Evolutionary conservation across 441 rosid genomes (phyloP), one percentile per base, ranked within the genome.

Genomic region (Pelargonium cotyledonis): DNA sequence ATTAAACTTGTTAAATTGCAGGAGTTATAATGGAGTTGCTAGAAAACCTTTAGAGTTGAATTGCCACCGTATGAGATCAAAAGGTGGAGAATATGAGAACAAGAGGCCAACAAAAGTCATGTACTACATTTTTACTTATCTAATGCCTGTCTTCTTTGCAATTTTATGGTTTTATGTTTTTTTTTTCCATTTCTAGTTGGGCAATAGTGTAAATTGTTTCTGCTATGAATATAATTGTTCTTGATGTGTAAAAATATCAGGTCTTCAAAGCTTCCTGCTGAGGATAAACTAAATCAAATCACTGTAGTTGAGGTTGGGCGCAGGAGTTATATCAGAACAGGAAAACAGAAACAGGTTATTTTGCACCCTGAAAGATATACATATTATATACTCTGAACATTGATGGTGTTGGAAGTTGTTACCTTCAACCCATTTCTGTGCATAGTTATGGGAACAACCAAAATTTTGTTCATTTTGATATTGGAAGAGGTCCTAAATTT

Each of bases 271-370:
- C 62, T 41, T 53, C 63, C 68, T 16, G 53, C 15, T 18, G 26
- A 12, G 21, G 35, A 60, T n/a, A 29, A 29, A 38, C 11, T 62
- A 70, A 70, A 12, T 14, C 29, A 53, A 58, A 23, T 43, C n/a
- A 26, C 16, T 57, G 38, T 62, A 14, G 67, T 3, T 31, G 65
- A 65, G 69, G 38, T 58, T 60, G 62, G 49, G 26, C 62, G 14
- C n/a, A 66, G 49, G 66, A 66, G 62, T 60, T 1, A 4, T 31
- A 14, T 58, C 7, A 62, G 43, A 66, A 60, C 10, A 35, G 75
- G 53, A 72, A 72, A 18, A 31, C 49, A 60, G 67, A 67, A 58
- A 26, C 40, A 67, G 71, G 71, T 72, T 51, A 58, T 23, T 18
- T n/a, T 16, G 16, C 41, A 47, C 65, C 15, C 9, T 16, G 61